Evolutionary conservation across 495 filamentous ascomycete species (phyloP).

Genomic region (Penicillium coffeae): DNA sequence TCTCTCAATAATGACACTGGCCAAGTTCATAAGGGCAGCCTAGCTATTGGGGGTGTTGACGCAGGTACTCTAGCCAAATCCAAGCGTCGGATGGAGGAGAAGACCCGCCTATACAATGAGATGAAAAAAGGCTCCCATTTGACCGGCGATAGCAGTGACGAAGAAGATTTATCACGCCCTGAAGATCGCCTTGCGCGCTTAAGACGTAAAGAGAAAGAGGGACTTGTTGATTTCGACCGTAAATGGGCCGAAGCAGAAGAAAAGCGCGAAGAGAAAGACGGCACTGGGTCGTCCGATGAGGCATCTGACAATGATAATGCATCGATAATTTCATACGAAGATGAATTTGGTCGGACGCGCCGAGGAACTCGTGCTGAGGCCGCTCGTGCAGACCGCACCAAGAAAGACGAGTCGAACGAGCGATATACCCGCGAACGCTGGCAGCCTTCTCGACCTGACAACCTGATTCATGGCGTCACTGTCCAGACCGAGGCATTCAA

Average conservation of each 20-base stretch:
- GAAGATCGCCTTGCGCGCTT: conserved; percentile 31
- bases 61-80: conserved; percentile 52
- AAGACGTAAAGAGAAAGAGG: conserved; percentile 44
- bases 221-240: conserved; percentile 83
- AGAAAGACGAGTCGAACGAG: conserved; percentile 29
- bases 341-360: conserved; percentile 83
- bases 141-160: conserved; percentile 32
- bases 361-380: conserved; percentile 62
- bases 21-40: conserved; percentile 35
- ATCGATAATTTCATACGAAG: conserved; percentile 73
- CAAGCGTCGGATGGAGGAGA: conserved; percentile 78
- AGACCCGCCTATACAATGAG: conserved; percentile 75
- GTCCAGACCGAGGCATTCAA: conserved; percentile 79
- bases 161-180: conserved; percentile 40
- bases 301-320: conserved; percentile 43
- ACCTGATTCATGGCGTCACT: conserved; percentile 79
- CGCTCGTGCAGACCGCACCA: conserved; percentile 50
- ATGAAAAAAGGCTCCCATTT: conserved; percentile 71
- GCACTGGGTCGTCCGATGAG: conserved; percentile 28
- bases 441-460: conserved; percentile 58
- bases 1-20: conserved; percentile 37
- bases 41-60: conserved; percentile 42
- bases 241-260: conserved; percentile 78
- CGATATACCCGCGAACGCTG: conserved; percentile 45
- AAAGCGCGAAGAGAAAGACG: conserved; percentile 23